Base-by-base conservation (phyloP, 2,329 filamentous ascomycete genomes). In the Tolypocladium guangdongense region DNA sequence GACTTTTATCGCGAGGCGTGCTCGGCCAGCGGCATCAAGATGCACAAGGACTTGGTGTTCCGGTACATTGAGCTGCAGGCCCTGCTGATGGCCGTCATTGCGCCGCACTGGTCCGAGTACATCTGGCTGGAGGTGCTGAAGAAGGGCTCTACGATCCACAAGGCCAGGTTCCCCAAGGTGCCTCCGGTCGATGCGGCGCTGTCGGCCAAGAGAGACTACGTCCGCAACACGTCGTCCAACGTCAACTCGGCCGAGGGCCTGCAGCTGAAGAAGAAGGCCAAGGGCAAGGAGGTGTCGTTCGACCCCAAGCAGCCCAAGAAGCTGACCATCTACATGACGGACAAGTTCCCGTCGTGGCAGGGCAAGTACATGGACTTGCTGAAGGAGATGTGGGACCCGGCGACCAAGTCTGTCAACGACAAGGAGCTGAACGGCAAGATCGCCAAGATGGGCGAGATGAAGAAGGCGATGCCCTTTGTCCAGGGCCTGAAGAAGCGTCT, bases 401-500 rank as follows among this genome's bases (percentile, higher is more conserved):
- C 64, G 57, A 81, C 73, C 59, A 75, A 87, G 58, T 73, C 75
- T 11, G 72, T 87, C 59, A 85, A 95, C 65, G 88, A 95, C 68
- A 95, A 95, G 75, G 83, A 82, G 54, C 75, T 96, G 48, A 88
- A 84, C 63, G 84, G 83, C 60, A 81, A 84, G 65, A 85, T 96
- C 54, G 83, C 83, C 61, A 95, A 95, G 76, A 78, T 90, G 65
- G 84, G 83, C 45, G 88, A 95, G 72, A 90, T 90, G 80, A 99
- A 97, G 82, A 93, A 95, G 74, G 92, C 90, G 2, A 97, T 97
- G 92, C 93, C 93, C 0, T 97, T 96, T 65, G 85, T 96, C 50
- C 91, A 97, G 73, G 73, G 69, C 7, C 75, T 97, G 56, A 96
- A 96, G 84, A 88, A 82, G 69, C 83, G 88, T 51, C 80, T 99